Conservation (phyloP, 1,139 yeast genomes). For the Suhomyces yuchorum region DNA sequence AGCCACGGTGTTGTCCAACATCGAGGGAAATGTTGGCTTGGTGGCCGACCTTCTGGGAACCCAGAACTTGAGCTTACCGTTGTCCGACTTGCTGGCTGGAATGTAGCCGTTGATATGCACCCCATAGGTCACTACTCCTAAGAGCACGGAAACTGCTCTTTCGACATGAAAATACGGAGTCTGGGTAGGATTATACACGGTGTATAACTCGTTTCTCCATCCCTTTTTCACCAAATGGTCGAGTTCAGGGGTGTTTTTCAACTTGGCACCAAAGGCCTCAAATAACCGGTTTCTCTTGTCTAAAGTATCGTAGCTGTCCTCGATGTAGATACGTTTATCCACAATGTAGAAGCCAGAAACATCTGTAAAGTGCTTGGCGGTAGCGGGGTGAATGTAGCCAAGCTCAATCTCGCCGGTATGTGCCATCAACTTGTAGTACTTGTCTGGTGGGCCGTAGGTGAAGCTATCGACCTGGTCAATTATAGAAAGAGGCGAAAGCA, state of each 20-base stretch:
- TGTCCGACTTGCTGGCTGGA: slow-evolving; percentile 35
- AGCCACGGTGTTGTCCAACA: slow-evolving; percentile 91
- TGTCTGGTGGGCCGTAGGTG: slow-evolving; percentile 36
- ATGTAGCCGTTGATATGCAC: slow-evolving; percentile 83
- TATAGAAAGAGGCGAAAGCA: slow-evolving; percentile 3
- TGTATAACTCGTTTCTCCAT: slow-evolving; percentile 87
- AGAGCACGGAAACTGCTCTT: slow-evolving; percentile 74
- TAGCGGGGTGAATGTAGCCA: slow-evolving; percentile 55
- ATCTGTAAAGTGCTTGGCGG: slow-evolving; percentile 42
- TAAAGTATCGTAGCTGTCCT: slow-evolving; percentile 38
- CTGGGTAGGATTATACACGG: slow-evolving; percentile 59
- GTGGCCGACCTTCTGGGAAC: slow-evolving; percentile 75
- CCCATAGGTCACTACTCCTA: slow-evolving; percentile 91
- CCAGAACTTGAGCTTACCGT: slow-evolving; percentile 67
- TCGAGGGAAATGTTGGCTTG: slow-evolving; percentile 87
- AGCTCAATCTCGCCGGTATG: slow-evolving; percentile 51
- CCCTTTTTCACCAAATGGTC: slow-evolving; percentile 54
- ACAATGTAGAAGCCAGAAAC: slow-evolving; percentile 35
- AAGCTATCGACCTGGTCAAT: slow-evolving; percentile 54
- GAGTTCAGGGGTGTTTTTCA: slow-evolving; percentile 44
- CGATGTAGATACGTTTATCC: slow-evolving; percentile 38
- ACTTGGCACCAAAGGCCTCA: slow-evolving; percentile 41
- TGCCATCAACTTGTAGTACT: slow-evolving; percentile 45
- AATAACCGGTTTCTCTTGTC: slow-evolving; percentile 52
- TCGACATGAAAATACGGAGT: slow-evolving; percentile 70